phyloP scores from a whole-genome alignment of 2,329 filamentous ascomycete genomes.

The Fusarium illudens region DNA sequence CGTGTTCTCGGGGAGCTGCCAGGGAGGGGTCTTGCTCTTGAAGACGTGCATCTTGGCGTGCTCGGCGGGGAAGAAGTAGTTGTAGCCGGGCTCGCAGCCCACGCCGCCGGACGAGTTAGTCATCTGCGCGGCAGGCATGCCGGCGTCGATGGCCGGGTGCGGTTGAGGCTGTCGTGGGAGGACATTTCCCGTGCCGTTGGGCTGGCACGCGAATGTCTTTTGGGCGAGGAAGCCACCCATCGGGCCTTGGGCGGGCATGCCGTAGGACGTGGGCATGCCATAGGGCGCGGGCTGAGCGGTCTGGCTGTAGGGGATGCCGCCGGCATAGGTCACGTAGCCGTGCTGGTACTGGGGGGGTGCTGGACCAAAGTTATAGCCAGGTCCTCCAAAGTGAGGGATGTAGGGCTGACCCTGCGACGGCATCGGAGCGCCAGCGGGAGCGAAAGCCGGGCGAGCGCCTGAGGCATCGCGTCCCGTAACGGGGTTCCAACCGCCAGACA shows the following conservation, averaged over 20 bases:
- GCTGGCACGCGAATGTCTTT: slow-evolving; percentile 47
- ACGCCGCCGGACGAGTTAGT: slow-evolving; percentile 65
- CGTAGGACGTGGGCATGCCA: slow-evolving; percentile 20
- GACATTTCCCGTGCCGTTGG: slow-evolving; percentile 49
- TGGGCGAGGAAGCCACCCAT: slow-evolving; percentile 40
- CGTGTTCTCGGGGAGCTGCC: slow-evolving; percentile 57
- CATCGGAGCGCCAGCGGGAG: slow-evolving; percentile 47
- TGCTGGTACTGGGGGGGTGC: slow-evolving; percentile 35
- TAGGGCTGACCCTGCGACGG: slow-evolving; percentile 50
- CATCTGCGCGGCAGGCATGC: slow-evolving; percentile 62
- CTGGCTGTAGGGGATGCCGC: slow-evolving; percentile 10
- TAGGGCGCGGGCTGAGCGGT: slow-evolving; percentile 5
- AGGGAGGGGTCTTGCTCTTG: slow-evolving; percentile 59
- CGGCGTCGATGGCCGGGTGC: slow-evolving; percentile 53
- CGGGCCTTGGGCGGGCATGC: slow-evolving; percentile 10
- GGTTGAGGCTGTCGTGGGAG: slow-evolving; percentile 52
- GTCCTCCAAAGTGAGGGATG: slow-evolving; percentile 49
- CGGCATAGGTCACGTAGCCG: slow-evolving; percentile 42
- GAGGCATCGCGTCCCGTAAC: slow-evolving; percentile 50
- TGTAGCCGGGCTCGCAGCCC: slow-evolving; percentile 69
- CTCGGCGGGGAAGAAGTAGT: slow-evolving; percentile 66
- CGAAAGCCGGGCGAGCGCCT: slow-evolving; percentile 44
- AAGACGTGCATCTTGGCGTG: slow-evolving; percentile 70
- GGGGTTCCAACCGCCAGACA: slow-evolving; percentile 54
- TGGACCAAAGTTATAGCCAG: slow-evolving; percentile 46